These are phyloP conservation scores for Oryza meyeriana DNA, from an alignment of 176 grass and related monocot genomes.

Conservation along the genomic window DNA sequence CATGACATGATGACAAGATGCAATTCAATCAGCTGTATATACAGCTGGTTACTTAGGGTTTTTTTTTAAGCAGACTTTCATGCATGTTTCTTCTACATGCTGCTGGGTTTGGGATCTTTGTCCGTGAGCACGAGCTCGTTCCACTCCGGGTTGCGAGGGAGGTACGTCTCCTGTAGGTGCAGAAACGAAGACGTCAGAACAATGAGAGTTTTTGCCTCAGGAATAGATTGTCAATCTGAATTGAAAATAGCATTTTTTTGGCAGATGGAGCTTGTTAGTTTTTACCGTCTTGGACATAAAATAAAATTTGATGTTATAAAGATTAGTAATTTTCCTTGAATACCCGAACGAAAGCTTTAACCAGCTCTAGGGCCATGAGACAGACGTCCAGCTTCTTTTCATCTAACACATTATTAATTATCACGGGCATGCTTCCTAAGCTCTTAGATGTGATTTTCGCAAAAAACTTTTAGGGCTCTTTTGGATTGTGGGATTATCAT, in stretches of 20 bases:
- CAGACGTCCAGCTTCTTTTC: too few relatives aligned
- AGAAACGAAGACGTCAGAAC: not conserved
- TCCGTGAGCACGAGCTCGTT: slow-evolving; percentile 48
- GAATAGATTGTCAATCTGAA: not conserved
- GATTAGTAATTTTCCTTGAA: too few relatives aligned
- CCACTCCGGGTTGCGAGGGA: slow-evolving; percentile 62
- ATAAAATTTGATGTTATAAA: not conserved
- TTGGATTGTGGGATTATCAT: too few relatives aligned
- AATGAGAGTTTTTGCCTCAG: not conserved
- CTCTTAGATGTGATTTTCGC: too few relatives aligned
- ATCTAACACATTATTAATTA: too few relatives aligned
- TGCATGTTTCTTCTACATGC: slow-evolving; percentile 25
- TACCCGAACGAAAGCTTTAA: too few relatives aligned
- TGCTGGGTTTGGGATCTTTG: slow-evolving; percentile 28
- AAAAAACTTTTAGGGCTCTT: too few relatives aligned
- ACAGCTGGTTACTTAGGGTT: slow-evolving; percentile 19
- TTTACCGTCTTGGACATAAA: not conserved
- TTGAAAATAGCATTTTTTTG: not conserved
- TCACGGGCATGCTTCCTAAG: too few relatives aligned
- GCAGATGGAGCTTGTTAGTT: not conserved
- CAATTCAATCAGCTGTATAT: not conserved
- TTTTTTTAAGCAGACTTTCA: not conserved
- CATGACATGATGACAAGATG: not conserved
- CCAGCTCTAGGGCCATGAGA: too few relatives aligned
- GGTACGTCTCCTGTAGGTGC: slow-evolving; percentile 58